A percentile compares a stretch with the other conserved stretches of the same genome.
Evolutionary conservation across 2,329 filamentous ascomycete species (phyloP).

Genomic region (Trichoderma sp.): DNA sequence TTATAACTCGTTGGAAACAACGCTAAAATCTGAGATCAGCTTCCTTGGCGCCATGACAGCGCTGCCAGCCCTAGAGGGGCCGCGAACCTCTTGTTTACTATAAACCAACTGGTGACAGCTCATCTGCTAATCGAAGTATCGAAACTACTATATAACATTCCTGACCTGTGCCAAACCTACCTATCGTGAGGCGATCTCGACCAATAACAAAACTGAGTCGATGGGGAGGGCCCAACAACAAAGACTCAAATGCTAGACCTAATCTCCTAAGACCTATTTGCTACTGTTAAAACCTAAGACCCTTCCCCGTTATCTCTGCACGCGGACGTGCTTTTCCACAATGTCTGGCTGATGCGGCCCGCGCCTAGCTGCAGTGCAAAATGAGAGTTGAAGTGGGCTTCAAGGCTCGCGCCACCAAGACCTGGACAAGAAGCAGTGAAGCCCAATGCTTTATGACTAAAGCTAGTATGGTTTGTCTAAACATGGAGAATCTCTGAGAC

Average conservation of each 20-base stretch:
- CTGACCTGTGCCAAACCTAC: not conserved
- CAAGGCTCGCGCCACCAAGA: not conserved
- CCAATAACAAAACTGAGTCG: too few relatives aligned
- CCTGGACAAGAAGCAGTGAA: too few relatives aligned
- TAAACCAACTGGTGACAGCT: not conserved
- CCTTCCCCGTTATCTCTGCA: not conserved
- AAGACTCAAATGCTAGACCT: not conserved
- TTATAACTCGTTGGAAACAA: constrained; percentile 5
- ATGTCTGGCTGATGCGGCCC: not conserved
- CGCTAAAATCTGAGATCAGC: constrained; percentile 20
- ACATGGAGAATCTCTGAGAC: too few relatives aligned
- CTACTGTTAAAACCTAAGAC: not conserved
- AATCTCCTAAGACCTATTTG: not conserved
- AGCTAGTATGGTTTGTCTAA: too few relatives aligned
- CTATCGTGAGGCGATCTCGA: too few relatives aligned
- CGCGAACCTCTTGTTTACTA: not conserved
- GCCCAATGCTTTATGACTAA: not conserved
- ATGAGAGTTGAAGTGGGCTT: not conserved
- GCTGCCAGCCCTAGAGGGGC: not conserved
- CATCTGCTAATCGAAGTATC: not conserved
- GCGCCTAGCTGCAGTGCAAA: not conserved
- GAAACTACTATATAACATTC: not conserved
- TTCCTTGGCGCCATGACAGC: not conserved
- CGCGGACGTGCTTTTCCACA: not conserved
- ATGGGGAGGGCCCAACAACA: not conserved